These are phyloP conservation scores for Fraxinus ornus DNA, from an alignment of 305 asterid genomes.

Conservation along the genomic window DNA sequence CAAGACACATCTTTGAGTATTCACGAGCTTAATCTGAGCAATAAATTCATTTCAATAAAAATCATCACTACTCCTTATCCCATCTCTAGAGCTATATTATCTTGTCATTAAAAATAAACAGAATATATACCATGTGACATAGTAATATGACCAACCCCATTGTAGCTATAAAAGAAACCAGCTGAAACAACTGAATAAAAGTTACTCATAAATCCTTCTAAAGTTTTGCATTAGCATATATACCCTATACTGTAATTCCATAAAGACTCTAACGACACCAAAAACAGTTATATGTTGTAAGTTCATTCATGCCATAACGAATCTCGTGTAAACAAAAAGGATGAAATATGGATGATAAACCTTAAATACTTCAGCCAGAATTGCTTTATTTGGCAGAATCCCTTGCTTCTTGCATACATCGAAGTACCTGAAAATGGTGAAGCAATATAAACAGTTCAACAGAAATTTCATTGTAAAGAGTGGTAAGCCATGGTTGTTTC, in stretches of 20 bases:
- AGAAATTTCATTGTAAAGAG: not conserved
- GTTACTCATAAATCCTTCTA: slow-evolving; percentile 1
- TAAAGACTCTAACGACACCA: not conserved
- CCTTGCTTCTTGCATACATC: slow-evolving; percentile 60
- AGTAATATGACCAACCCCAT: not conserved
- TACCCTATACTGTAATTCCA: slow-evolving; percentile 5
- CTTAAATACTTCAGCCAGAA: slow-evolving; percentile 69
- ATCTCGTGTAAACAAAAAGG: slow-evolving; percentile 9
- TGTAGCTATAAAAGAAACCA: not conserved
- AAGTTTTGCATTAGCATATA: slow-evolving; percentile 1
- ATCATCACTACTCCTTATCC: not conserved
- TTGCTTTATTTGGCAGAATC: slow-evolving; percentile 48
- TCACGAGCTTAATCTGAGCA: not conserved
- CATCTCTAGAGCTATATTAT: not conserved
- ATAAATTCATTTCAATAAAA: not conserved
- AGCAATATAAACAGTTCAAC: not conserved
- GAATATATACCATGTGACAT: not conserved
- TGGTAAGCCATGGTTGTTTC: slow-evolving; percentile 2
- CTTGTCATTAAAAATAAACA: not conserved
- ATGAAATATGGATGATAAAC: slow-evolving; percentile 36
- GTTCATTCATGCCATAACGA: slow-evolving; percentile 2
- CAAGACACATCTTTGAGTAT: not conserved
- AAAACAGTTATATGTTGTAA: slow-evolving; percentile 3
- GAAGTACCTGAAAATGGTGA: slow-evolving; percentile 56
- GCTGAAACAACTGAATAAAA: not conserved